phyloP scores from a whole-genome alignment of 495 filamentous ascomycete species.

The Hypoxylon cercidicola region DNA sequence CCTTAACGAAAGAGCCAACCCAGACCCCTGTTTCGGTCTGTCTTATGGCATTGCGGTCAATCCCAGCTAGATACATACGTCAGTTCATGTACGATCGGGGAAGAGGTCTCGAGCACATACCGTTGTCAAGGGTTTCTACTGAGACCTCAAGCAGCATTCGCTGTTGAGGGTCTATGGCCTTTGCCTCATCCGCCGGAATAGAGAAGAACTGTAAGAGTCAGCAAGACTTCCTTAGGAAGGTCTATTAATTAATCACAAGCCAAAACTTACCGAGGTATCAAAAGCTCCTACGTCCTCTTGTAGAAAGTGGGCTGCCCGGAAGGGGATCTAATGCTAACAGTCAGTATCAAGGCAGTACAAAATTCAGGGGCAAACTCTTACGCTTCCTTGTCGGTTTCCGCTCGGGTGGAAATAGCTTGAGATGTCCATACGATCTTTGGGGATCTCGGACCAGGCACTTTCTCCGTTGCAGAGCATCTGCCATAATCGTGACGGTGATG shows the following conservation, averaged over 20 bases:
- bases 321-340: slow-evolving; percentile 36
- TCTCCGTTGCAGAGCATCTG: slow-evolving; percentile 65
- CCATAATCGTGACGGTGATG: slow-evolving; percentile 63
- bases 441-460: slow-evolving; percentile 64
- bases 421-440: slow-evolving; percentile 70
- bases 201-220: slow-evolving; percentile 31
- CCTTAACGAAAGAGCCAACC: slow-evolving; percentile 51
- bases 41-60: slow-evolving; percentile 43
- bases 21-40: slow-evolving; percentile 48
- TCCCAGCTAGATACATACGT: slow-evolving; percentile 36
- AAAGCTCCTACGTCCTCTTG: slow-evolving; percentile 51
- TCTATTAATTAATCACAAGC: background rate
- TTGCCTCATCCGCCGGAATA: slow-evolving; percentile 45
- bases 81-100: slow-evolving; percentile 25
- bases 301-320: slow-evolving; percentile 82
- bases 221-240: background rate
- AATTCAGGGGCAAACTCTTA: background rate
- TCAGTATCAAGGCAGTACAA: background rate
- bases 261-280: slow-evolving; percentile 47
- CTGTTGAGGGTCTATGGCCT: slow-evolving; percentile 51
- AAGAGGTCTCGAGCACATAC: slow-evolving; percentile 31
- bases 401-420: slow-evolving; percentile 76
- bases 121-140: slow-evolving; percentile 57
- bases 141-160: slow-evolving; percentile 55
- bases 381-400: slow-evolving; percentile 40